phyloP scores from a whole-genome alignment of 139 green algal genomes.

The Edaphochlamys debaryana region DNA sequence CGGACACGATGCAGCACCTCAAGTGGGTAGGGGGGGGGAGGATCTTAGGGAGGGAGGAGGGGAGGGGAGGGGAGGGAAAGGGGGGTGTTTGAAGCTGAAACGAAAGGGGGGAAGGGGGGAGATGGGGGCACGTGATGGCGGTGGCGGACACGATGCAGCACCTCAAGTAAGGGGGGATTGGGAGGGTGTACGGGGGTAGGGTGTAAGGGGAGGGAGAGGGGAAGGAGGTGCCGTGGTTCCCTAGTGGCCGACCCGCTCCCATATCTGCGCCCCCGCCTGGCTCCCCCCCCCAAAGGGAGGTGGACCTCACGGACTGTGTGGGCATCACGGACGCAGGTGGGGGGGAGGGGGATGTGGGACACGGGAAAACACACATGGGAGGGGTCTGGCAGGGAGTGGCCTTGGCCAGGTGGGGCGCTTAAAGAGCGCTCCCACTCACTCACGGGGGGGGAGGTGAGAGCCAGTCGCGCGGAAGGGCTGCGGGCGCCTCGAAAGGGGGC shows the following conservation, averaged over 20 bases:
- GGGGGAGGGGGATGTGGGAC: too few species aligned
- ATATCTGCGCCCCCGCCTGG: not conserved
- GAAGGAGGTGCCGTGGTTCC: not conserved
- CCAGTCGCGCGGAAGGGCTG: too few species aligned
- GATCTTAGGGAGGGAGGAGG: not conserved
- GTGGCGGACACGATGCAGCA: constrained; percentile 50
- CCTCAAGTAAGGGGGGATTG: constrained; percentile 41
- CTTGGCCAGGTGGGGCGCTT: too few species aligned
- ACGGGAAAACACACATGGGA: too few species aligned
- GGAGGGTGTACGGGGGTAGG: not conserved
- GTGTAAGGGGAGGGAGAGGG: not conserved
- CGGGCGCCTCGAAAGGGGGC: too few species aligned
- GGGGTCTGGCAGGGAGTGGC: too few species aligned
- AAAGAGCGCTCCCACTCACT: too few species aligned
- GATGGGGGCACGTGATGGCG: constrained; percentile 35
- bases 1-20: constrained; percentile 51
- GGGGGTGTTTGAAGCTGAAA: not conserved
- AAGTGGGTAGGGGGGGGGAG: constrained; percentile 22
- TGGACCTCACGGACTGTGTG: constrained; percentile 56
- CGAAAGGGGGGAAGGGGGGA: too few species aligned
- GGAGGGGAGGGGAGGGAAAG: not conserved
- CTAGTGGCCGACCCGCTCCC: too few species aligned
- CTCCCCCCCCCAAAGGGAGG: constrained; percentile 35
- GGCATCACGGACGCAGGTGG: constrained; percentile 50
- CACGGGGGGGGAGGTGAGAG: too few species aligned